These are phyloP conservation scores for Gossypium longicalyx DNA, from an alignment of 345 rosid genomes.

Conservation along the genomic window DNA sequence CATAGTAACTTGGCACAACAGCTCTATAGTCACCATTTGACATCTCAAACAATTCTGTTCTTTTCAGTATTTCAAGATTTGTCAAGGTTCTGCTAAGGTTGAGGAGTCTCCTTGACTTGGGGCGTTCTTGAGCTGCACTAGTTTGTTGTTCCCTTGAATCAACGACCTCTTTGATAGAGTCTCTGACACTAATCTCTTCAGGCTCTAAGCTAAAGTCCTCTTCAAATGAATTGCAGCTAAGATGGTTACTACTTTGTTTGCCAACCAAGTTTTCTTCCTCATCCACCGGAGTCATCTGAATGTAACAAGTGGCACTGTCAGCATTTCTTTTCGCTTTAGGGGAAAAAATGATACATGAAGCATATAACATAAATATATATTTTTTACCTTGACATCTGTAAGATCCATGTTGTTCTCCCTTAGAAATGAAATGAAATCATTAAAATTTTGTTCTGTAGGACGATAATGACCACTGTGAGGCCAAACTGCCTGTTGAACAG, in stretches of 20 bases:
- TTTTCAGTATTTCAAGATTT: conserved; percentile 44
- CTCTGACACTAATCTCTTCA: conserved; percentile 28
- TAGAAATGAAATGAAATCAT: conserved; percentile 66
- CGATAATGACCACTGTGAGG: conserved; percentile 97
- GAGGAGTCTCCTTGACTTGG: conserved; percentile 6
- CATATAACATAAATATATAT: not conserved
- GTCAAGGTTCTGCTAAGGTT: conserved; percentile 25
- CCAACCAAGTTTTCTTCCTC: conserved; percentile 40
- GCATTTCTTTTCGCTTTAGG: not conserved
- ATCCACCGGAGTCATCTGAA: conserved; percentile 68
- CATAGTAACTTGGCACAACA: conserved; percentile 11
- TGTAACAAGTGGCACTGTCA: conserved; percentile 10
- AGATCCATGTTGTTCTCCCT: conserved; percentile 74
- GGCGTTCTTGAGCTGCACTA: conserved; percentile 18
- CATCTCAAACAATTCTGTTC: conserved; percentile 21
- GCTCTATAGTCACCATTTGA: conserved; percentile 14
- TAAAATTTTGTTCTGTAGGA: conserved; percentile 80
- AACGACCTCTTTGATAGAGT: conserved; percentile 20
- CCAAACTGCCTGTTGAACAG: conserved; percentile 71
- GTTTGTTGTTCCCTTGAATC: conserved; percentile 31
- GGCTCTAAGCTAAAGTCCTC: conserved; percentile 38
- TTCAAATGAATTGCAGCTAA: conserved; percentile 58
- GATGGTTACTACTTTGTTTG: conserved; percentile 42
- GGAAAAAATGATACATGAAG: not conserved
- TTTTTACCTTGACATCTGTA: conserved; percentile 61